These are phyloP conservation scores for Amanita subjunquillea DNA, from an alignment of 768 basidiomycete genomes.

Conservation along the genomic window DNA sequence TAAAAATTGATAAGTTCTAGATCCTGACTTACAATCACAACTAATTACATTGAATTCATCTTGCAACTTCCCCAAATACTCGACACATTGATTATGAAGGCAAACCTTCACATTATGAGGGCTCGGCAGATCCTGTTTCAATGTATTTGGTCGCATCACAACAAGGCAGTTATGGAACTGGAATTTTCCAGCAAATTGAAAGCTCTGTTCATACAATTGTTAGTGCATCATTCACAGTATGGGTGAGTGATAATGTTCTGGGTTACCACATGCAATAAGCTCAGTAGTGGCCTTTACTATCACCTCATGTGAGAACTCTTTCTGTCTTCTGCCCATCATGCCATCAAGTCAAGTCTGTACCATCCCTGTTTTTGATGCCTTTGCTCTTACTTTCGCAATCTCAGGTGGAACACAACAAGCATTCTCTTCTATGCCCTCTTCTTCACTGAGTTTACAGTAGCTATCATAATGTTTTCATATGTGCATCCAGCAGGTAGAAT, in stretches of 20 bases:
- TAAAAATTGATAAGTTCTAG: background rate
- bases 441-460: conserved; percentile 8
- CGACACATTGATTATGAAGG: conserved; percentile 12
- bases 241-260: conserved; percentile 9
- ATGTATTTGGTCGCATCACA: conserved; percentile 3
- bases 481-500: conserved; percentile 7
- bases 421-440: conserved; percentile 3
- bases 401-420: background rate
- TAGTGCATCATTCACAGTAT: too few species aligned
- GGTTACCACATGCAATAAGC: conserved; percentile 9
- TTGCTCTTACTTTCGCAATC: too few species aligned
- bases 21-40: background rate
- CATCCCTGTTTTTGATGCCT: too few species aligned
- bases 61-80: background rate
- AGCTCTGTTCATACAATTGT: too few species aligned
- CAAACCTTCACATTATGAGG: conserved; percentile 9
- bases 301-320: conserved; percentile 7
- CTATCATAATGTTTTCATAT: conserved; percentile 9
- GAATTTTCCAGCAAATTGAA: too few species aligned
- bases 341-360: too few species aligned
- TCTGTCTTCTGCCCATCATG: background rate
- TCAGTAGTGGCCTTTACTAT: conserved; percentile 6
- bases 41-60: background rate
- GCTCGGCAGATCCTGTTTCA: conserved; percentile 3
- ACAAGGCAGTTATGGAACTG: too few species aligned